Evolutionary conservation across 2,329 filamentous ascomycete genomes (phyloP).

Genomic region (Cladophialophora exuberans): DNA sequence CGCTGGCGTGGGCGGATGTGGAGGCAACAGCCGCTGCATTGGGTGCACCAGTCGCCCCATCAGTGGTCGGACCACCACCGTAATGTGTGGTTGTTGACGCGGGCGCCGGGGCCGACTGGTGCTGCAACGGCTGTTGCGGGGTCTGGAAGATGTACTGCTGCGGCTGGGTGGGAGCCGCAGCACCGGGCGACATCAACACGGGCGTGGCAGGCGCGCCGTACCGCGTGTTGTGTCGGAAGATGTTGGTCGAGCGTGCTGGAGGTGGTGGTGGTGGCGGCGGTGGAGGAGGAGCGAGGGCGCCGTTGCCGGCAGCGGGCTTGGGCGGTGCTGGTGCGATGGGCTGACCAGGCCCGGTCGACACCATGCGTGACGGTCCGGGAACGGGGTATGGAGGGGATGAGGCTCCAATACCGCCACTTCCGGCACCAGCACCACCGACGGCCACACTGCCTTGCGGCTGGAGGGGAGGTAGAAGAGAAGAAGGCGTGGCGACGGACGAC

Average conservation of each 20-base stretch:
- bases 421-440: too few relatives aligned
- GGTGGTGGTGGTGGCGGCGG: too few relatives aligned
- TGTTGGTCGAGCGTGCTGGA: slow-evolving; percentile 4
- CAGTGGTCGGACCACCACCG: not conserved
- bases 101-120: slow-evolving; percentile 22
- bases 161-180: too few relatives aligned
- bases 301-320: too few relatives aligned
- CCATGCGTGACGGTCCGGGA: not conserved
- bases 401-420: too few relatives aligned
- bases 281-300: too few relatives aligned
- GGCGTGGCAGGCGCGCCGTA: not conserved
- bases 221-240: slow-evolving; percentile 18
- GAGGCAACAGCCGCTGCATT: too few relatives aligned
- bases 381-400: not conserved
- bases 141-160: slow-evolving; percentile 29
- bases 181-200: not conserved
- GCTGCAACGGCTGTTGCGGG: slow-evolving; percentile 26
- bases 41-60: not conserved
- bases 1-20: too few relatives aligned
- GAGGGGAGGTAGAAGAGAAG: slow-evolving; percentile 4
- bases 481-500: slow-evolving; percentile 3
- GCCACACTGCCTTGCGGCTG: too few relatives aligned
- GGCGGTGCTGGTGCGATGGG: slow-evolving; percentile 28
- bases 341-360: slow-evolving; percentile 23
- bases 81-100: slow-evolving; percentile 9